Evolutionary conservation across 2,329 filamentous ascomycete species (phyloP).

Genomic region (Aspergillus viridinutans): DNA sequence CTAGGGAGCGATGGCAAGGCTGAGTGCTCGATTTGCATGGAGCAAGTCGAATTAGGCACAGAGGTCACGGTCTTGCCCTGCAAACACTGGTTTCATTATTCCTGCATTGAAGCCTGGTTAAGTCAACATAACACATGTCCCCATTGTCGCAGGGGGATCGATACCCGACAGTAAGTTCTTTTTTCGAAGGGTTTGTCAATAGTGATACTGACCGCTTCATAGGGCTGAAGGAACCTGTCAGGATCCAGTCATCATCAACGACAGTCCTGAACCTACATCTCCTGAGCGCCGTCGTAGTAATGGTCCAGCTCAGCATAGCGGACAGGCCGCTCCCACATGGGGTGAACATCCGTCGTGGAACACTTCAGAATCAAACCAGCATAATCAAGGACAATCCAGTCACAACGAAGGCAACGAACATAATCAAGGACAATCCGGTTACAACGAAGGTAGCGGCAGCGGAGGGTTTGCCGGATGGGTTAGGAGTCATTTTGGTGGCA

Average conservation of each 20-base stretch:
- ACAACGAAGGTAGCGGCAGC: conserved; percentile 6
- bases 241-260: conserved; percentile 15
- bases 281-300: conserved; percentile 6
- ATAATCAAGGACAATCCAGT: conserved; percentile 7
- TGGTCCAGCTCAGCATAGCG: conserved; percentile 1
- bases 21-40: conserved; percentile 95
- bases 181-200: conserved; percentile 6
- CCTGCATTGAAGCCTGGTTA: conserved; percentile 79
- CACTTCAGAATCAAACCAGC: neutral
- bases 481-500: conserved; percentile 23
- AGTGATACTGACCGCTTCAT: conserved; percentile 5
- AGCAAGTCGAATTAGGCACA: conserved; percentile 68
- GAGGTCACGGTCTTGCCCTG: conserved; percentile 78
- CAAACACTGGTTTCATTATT: conserved; percentile 87
- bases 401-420: conserved; percentile 6
- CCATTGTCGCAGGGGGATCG: conserved; percentile 43
- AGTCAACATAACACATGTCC: conserved; percentile 91
- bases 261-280: conserved; percentile 12
- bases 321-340: neutral
- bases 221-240: conserved; percentile 12
- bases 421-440: conserved; percentile 8
- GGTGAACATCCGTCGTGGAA: conserved; percentile 1
- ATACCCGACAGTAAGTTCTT: conserved; percentile 21
- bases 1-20: conserved; percentile 62
- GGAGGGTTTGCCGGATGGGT: conserved; percentile 22